Conservation (phyloP, 1,284 basidiomycete genomes). For the Ceratobasidium sp. region DNA sequence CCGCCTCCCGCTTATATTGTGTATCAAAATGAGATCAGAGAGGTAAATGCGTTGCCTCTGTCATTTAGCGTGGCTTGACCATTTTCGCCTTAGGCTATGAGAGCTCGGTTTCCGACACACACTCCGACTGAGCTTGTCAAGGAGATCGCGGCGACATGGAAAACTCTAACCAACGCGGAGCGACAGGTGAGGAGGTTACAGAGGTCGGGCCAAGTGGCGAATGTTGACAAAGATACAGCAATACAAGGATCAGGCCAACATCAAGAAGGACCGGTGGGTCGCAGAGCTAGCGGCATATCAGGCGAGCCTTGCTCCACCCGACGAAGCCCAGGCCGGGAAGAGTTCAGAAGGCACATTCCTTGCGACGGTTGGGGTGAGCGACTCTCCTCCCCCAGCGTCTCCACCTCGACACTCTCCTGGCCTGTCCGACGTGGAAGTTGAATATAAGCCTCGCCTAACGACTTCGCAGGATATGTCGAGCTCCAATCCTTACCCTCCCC, state of each 20-base stretch:
- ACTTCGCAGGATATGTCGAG: conserved; percentile 17
- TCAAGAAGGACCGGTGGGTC: conserved; percentile 33
- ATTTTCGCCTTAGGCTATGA: conserved; percentile 1
- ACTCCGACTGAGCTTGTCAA: conserved; percentile 34
- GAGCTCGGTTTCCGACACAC: conserved; percentile 23
- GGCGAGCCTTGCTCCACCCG: conserved; percentile 1
- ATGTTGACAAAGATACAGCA: neutral
- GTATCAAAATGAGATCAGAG: conserved; percentile 85
- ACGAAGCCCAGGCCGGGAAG: conserved; percentile 18
- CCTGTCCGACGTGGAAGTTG: conserved; percentile 6
- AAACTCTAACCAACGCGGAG: conserved; percentile 25
- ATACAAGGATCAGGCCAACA: conserved; percentile 31
- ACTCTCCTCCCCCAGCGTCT: conserved; percentile 22
- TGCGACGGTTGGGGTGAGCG: conserved; percentile 13
- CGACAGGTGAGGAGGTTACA: conserved; percentile 23
- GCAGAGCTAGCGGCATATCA: conserved; percentile 30
- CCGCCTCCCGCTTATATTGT: conserved; percentile 96
- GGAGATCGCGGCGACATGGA: conserved; percentile 35
- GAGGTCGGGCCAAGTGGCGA: too few species aligned
- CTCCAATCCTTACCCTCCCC: conserved; percentile 9
- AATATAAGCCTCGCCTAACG: conserved; percentile 2
- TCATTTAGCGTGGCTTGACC: neutral
- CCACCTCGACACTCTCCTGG: conserved; percentile 13
- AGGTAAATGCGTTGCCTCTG: neutral
- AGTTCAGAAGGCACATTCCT: conserved; percentile 28